A percentile compares a stretch with the other conserved stretches of the same genome.
These are phyloP conservation scores for Trichophyton verrucosum DNA, from an alignment of 2,329 filamentous ascomycete species.

Conservation along the genomic window DNA sequence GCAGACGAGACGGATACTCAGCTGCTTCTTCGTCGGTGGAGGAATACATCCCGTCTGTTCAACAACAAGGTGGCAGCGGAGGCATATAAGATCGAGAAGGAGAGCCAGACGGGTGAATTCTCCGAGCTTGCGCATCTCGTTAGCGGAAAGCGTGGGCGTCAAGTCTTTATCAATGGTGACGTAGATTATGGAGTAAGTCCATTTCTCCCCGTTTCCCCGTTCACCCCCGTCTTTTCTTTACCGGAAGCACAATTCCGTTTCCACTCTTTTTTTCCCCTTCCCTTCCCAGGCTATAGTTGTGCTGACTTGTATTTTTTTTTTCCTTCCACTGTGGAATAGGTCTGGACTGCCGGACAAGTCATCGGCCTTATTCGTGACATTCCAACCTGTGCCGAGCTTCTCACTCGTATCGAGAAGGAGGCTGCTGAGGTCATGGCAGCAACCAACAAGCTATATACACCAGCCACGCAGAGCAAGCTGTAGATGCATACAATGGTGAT, in stretches of 20 bases:
- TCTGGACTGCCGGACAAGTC: conserved; percentile 95
- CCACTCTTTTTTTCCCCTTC: not conserved
- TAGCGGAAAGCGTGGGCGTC: conserved; percentile 75
- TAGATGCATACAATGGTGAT: not conserved
- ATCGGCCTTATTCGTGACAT: conserved; percentile 81
- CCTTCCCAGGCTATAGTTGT: not conserved
- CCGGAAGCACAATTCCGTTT: not conserved
- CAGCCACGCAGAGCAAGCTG: conserved; percentile 10
- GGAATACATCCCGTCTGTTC: conserved; percentile 79
- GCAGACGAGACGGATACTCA: conserved; percentile 85
- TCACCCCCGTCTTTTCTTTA: not conserved
- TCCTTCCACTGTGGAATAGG: conserved; percentile 36
- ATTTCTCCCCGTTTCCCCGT: not conserved
- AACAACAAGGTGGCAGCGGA: conserved; percentile 77
- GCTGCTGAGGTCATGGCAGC: conserved; percentile 54
- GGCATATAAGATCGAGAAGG: conserved; percentile 69
- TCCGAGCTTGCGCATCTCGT: conserved; percentile 76
- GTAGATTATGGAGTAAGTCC: conserved; percentile 70
- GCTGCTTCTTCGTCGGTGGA: conserved; percentile 79
- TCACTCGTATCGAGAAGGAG: conserved; percentile 64
- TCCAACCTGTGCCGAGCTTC: conserved; percentile 57
- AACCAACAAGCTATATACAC: conserved; percentile 41
- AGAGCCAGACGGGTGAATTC: conserved; percentile 77
- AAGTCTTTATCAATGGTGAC: conserved; percentile 89
- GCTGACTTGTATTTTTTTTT: conserved; percentile 11